Conservation (phyloP, 164 flowering plant species). For the Echeveria elegans region DNA sequence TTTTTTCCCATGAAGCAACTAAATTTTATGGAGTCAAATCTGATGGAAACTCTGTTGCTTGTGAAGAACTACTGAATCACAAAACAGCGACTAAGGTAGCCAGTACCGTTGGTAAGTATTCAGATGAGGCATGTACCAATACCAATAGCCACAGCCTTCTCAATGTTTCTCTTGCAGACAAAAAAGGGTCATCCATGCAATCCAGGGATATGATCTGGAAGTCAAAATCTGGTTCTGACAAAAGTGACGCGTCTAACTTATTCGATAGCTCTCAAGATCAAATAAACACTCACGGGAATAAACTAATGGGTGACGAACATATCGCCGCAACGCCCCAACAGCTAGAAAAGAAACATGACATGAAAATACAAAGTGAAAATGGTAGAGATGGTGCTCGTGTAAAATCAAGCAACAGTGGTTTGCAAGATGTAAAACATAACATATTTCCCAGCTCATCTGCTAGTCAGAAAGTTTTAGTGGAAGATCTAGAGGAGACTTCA, state of each 20-base stretch:
- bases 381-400: constrained; percentile 23
- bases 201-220: constrained; percentile 41
- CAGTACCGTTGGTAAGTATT: constrained; percentile 14
- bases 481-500: constrained; percentile 32
- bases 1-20: constrained; percentile 23
- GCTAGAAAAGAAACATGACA: constrained; percentile 24
- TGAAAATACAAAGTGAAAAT: constrained; percentile 27
- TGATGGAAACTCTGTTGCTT: constrained; percentile 6
- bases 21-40: no score
- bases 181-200: constrained; percentile 40
- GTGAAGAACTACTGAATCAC: constrained; percentile 8
- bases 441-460: constrained; percentile 13
- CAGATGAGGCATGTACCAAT: constrained; percentile 21
- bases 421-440: constrained; percentile 24
- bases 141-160: constrained; percentile 20
- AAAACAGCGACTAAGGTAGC: constrained; percentile 15
- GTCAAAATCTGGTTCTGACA: constrained; percentile 26
- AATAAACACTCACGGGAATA: constrained; percentile 23
- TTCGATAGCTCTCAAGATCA: constrained; percentile 23
- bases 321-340: constrained; percentile 23
- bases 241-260: constrained; percentile 27
- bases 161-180: constrained; percentile 36
- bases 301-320: constrained; percentile 27
- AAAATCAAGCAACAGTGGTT: constrained; percentile 22
- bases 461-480: constrained; percentile 20